phyloP scores from a whole-genome alignment of 768 basidiomycete genomes.

The Cubamyces lactineus region DNA sequence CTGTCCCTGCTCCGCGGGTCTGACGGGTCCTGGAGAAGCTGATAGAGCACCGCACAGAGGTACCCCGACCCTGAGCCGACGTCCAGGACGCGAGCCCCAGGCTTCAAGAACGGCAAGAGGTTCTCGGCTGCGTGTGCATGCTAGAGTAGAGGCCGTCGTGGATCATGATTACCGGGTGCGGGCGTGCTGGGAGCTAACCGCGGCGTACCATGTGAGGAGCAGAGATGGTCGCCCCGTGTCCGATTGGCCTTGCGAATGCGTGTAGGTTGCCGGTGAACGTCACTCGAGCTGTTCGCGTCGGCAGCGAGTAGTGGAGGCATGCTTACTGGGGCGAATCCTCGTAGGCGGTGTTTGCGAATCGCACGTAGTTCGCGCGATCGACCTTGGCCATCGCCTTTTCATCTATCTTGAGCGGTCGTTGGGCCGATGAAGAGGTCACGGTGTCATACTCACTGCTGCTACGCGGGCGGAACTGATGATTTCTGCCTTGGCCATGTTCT shows the following conservation, averaged over 20 bases:
- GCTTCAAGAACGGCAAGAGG: slow-evolving; percentile 69
- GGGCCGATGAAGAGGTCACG: neutral
- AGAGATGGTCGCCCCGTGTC: slow-evolving; percentile 89
- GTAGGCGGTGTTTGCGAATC: slow-evolving; percentile 44
- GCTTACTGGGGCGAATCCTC: slow-evolving; percentile 53
- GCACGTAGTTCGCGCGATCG: slow-evolving; percentile 51
- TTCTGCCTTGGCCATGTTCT: slow-evolving; percentile 58
- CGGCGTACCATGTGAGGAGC: slow-evolving; percentile 89
- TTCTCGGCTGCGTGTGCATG: slow-evolving; percentile 87
- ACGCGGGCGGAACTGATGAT: slow-evolving; percentile 63
- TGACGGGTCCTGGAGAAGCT: slow-evolving; percentile 52
- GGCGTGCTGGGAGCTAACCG: neutral
- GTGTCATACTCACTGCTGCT: slow-evolving; percentile 47
- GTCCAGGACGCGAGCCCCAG: slow-evolving; percentile 80
- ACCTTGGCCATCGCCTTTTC: slow-evolving; percentile 49
- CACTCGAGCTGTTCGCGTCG: neutral
- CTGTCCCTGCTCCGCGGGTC: slow-evolving; percentile 35
- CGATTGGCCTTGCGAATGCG: slow-evolving; percentile 59
- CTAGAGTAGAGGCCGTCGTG: slow-evolving; percentile 37
- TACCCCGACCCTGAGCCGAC: slow-evolving; percentile 91
- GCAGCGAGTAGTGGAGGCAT: neutral
- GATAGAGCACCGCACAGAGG: slow-evolving; percentile 78
- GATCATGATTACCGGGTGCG: neutral
- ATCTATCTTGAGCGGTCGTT: neutral
- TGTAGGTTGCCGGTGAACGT: neutral